Base-by-base conservation (phyloP, 257 asterid species). In the Solanum appendiculatum region DNA sequence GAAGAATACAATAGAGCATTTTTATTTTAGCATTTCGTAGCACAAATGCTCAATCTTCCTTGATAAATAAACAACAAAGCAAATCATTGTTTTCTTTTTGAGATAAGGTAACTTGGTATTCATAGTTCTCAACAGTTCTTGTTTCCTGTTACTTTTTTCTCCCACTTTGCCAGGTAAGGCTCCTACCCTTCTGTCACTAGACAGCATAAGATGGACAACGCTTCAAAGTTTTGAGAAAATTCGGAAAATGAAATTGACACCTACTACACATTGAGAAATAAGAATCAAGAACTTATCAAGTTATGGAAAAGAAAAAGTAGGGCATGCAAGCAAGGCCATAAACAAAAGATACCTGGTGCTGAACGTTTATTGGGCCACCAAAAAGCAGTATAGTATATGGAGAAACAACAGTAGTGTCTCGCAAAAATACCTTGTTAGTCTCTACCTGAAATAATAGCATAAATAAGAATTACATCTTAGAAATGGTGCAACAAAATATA, bases 331-430 rank as follows among this genome's bases (percentile, higher is more conserved):
- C 68, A 48, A 29, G 85, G 56, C 85, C 68, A 48, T 81, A 81
- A 81, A 81, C 68, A 86, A 83, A 70, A 86, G 82, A 86, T 92
- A 97, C 99, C 95, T 95, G 97, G 92, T 97, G 99, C 91, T 95
- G 98, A 86, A 97, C 94, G 89, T 89, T 93, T 86, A 97, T 89
- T 66, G 98, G 91, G 87, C 99, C 99, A 82, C 99, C 99, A 88
- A 97, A 97, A 91, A 97, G 90, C 95, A 97, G 90, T 89, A 97
- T 91, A 77, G 98, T 94, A 90, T 94, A 93, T 87, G 99, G 98
- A 56, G 98, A 97, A 88, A 95, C 92, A 68, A 95, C 86, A 66
- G 99, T 94, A 25, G 98, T 97, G 89, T 97, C 98, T 88, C 98
- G 93, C 90, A 97, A 91, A 92, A 89, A 97, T 86, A 97, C 96